These are phyloP conservation scores for Globomyces pollinis-pini DNA, from an alignment of 192 early-diverging fungal species.

Conservation along the genomic window DNA sequence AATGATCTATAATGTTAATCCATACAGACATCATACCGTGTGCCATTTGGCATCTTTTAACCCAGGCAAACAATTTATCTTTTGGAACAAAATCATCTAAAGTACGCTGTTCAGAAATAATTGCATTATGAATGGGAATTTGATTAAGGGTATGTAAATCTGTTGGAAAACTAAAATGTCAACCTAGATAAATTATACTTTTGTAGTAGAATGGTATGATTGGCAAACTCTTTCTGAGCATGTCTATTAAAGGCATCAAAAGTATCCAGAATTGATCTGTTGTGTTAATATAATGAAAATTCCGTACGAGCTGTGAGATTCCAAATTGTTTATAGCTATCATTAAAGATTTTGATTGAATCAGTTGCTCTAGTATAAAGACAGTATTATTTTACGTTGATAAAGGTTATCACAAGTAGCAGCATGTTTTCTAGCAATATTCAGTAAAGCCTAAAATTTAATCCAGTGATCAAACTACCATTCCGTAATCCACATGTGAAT, in stretches of 20 bases:
- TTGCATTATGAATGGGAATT: constrained; percentile 30
- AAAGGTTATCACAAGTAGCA: neutral
- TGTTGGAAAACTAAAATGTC: constrained; percentile 30
- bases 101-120: constrained; percentile 19
- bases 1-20: too few relatives aligned
- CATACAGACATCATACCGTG: too few relatives aligned
- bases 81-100: constrained; percentile 36
- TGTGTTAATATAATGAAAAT: constrained; percentile 15
- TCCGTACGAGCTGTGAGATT: neutral
- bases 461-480: neutral
- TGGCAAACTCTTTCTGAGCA: constrained; percentile 32
- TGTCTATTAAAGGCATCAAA: constrained; percentile 25
- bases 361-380: constrained; percentile 23
- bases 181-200: constrained; percentile 14
- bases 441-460: neutral
- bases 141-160: constrained; percentile 33
- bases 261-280: constrained; percentile 11
- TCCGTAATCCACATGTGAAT: constrained; percentile 1
- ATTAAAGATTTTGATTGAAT: constrained; percentile 25
- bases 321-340: constrained; percentile 26
- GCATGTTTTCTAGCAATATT: neutral
- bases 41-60: constrained; percentile 30
- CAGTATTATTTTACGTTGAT: neutral
- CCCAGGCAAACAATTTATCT: constrained; percentile 32
- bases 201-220: constrained; percentile 27